phyloP scores from a whole-genome alignment of 1,284 basidiomycete genomes.

The Moesziomyces antarcticus region DNA sequence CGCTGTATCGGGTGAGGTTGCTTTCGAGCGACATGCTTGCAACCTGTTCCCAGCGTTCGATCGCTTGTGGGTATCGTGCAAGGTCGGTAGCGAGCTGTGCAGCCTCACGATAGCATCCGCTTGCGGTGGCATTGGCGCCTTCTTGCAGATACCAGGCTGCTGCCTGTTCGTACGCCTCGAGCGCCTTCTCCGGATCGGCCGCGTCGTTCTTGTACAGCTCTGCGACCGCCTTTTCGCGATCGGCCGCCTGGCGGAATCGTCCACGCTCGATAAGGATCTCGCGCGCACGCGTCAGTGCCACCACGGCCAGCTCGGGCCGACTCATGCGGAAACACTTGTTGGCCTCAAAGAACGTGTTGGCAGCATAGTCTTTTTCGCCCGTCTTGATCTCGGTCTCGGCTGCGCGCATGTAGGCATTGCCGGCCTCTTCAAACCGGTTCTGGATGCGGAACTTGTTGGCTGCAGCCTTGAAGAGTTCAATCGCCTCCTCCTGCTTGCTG shows the following conservation, averaged over 20 bases:
- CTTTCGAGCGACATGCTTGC: slow-evolving; percentile 85
- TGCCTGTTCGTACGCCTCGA: slow-evolving; percentile 90
- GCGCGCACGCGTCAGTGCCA: slow-evolving; percentile 87
- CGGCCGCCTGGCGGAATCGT: slow-evolving; percentile 95
- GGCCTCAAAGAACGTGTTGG: slow-evolving; percentile 66
- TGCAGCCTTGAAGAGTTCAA: slow-evolving; percentile 91
- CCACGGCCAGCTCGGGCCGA: slow-evolving; percentile 76
- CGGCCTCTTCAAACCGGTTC: slow-evolving; percentile 88
- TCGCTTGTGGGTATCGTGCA: slow-evolving; percentile 84
- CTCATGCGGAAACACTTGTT: slow-evolving; percentile 66
- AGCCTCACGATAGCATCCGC: slow-evolving; percentile 93
- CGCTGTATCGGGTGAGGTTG: slow-evolving; percentile 94
- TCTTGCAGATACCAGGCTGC: slow-evolving; percentile 98
- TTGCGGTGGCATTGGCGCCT: slow-evolving; percentile 93
- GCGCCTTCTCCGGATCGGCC: slow-evolving; percentile 80
- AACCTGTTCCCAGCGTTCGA: slow-evolving; percentile 88
- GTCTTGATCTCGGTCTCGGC: slow-evolving; percentile 64
- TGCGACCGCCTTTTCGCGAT: slow-evolving; percentile 87
- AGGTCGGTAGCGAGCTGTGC: slow-evolving; percentile 93
- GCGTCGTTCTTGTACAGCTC: slow-evolving; percentile 85
- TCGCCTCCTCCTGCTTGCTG: slow-evolving; percentile 77
- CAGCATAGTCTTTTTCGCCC: slow-evolving; percentile 65
- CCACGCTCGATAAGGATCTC: slow-evolving; percentile 84
- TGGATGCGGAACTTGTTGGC: slow-evolving; percentile 96
- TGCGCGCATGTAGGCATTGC: slow-evolving; percentile 72